Evolutionary conservation across 2,329 filamentous ascomycete species (phyloP), one percentile per base, ranked within the genome.

Genomic region (Pseudocercospora ulei): DNA sequence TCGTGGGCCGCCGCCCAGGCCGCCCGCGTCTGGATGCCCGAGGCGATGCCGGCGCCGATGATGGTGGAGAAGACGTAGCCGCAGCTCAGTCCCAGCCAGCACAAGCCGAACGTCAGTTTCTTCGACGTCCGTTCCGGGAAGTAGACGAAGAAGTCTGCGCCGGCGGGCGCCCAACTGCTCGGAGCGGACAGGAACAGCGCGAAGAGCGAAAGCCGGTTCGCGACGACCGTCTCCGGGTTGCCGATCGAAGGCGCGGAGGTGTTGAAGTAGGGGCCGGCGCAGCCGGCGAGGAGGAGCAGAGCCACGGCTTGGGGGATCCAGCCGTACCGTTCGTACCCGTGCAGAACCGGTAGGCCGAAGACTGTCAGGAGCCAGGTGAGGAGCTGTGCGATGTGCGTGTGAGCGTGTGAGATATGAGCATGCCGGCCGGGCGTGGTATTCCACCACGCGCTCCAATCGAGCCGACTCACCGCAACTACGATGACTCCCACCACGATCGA

Each of bases 401-500:
- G 8, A 9, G 11, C n/a, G 19, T 8, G 4, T 12, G n/a, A 11
- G 7, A 35, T 19, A n/a, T 19, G 4, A 22, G 8, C 16, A n/a
- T n/a, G n/a, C n/a, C n/a, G n/a, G n/a, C n/a, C n/a, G n/a, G n/a
- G n/a, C n/a, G n/a, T n/a, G n/a, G n/a, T n/a, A n/a, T n/a, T n/a
- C n/a, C n/a, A n/a, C n/a, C n/a, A n/a, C n/a, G n/a, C n/a, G n/a
- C n/a, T n/a, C 9, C n/a, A 4, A 11, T 6, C 13, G 3, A 12
- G n/a, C 13, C 4, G 5, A 38, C 29, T 27, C 8, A 42, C 41
- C 4, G 39, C 41, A 22, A 45, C 35, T 26, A 78, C 69, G 20
- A 78, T 62, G 40, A 78, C 76, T 46, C 75, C 74, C 3, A 77
- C 73, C 27, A 68, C 65, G 8, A 76, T 68, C 1, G 69, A 68